A percentile compares a stretch with the other conserved stretches of the same genome.
phyloP scores from a whole-genome alignment of 1,284 basidiomycete species.

The Sphaerobolus stellatus region DNA sequence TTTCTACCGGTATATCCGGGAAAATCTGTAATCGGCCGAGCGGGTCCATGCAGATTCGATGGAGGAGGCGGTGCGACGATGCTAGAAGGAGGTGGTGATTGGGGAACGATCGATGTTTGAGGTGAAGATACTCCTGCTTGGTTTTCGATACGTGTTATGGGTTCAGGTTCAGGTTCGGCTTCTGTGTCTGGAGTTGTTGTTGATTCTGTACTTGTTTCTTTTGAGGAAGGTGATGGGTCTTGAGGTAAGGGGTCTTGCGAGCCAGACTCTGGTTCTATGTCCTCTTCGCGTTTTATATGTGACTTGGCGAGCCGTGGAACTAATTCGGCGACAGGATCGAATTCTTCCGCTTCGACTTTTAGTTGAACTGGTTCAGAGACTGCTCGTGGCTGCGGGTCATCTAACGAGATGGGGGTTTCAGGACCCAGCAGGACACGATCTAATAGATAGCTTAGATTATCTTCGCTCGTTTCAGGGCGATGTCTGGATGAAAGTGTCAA shows the following conservation, averaged over 20 bases:
- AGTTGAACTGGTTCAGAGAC: no score
- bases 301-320: no score
- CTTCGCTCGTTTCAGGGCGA: constrained; percentile 10
- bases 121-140: no score
- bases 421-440: constrained; percentile 15
- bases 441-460: constrained; percentile 5
- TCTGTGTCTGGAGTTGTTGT: background rate
- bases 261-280: no score
- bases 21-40: constrained; percentile 52
- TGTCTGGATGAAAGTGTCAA: constrained; percentile 11
- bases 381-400: no score
- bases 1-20: constrained; percentile 45
- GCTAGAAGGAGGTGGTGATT: constrained; percentile 5
- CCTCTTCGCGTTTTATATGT: no score
- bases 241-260: no score
- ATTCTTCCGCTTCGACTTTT: no score
- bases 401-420: background rate
- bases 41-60: constrained; percentile 49
- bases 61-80: constrained; percentile 34
- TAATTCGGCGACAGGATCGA: no score
- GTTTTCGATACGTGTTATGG: no score
- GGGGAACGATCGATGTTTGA: constrained; percentile 3
- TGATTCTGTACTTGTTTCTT: background rate
- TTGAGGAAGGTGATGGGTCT: background rate
- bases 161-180: background rate